These are phyloP conservation scores for Pleomassaria siparia DNA, from an alignment of 2,329 filamentous ascomycete species.

Conservation along the genomic window DNA sequence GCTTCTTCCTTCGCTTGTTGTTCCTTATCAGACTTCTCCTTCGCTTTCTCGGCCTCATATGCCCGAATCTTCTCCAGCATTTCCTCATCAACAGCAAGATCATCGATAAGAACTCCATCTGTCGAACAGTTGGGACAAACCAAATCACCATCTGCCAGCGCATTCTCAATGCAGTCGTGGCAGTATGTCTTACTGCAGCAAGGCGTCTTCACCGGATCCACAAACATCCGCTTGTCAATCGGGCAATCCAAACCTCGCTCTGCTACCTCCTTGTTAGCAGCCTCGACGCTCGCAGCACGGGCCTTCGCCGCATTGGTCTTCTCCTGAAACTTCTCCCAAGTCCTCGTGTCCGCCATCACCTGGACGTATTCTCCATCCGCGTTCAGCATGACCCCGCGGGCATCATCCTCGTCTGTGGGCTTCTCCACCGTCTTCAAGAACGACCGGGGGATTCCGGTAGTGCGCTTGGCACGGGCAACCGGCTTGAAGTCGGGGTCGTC, in stretches of 20 bases:
- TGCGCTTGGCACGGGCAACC: constrained; percentile 88
- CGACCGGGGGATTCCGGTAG: constrained; percentile 93
- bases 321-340: constrained; percentile 96
- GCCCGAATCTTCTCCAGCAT: constrained; percentile 75
- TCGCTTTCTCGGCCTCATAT: constrained; percentile 61
- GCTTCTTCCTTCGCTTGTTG: constrained; percentile 43
- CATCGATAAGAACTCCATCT: constrained; percentile 90
- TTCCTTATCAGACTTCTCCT: constrained; percentile 46
- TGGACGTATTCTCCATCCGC: constrained; percentile 97
- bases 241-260: constrained; percentile 88
- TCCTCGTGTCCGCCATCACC: constrained; percentile 89
- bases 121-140: constrained; percentile 89
- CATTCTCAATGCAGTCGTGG: constrained; percentile 99
- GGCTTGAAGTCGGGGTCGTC: constrained; percentile 96
- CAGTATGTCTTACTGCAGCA: constrained; percentile 99
- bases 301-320: constrained; percentile 86
- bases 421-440: constrained; percentile 96
- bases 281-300: constrained; percentile 73
- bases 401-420: constrained; percentile 78
- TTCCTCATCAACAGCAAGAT: constrained; percentile 80
- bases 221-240: constrained; percentile 96
- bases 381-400: constrained; percentile 94
- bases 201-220: constrained; percentile 98
- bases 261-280: constrained; percentile 82
- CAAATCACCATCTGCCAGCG: constrained; percentile 97